A percentile compares a stretch with the other conserved stretches of the same genome.
Conservation (phyloP, 805 yeast species). For the Starmerella sirachaensis region DNA sequence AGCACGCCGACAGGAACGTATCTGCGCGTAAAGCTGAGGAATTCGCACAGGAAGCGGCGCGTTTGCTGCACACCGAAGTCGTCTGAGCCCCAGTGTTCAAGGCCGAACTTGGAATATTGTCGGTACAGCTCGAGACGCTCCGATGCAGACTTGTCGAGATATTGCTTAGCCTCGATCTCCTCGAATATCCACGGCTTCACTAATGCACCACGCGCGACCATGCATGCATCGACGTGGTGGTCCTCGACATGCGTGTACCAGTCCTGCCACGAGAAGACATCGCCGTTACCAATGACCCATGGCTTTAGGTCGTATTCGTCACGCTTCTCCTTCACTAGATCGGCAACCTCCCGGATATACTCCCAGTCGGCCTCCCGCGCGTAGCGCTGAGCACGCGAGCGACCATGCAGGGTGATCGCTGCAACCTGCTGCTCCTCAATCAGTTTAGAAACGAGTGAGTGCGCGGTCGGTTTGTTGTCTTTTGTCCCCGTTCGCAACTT, state of each 20-base stretch:
- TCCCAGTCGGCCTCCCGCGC: conserved; percentile 89
- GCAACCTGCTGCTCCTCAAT: conserved; percentile 72
- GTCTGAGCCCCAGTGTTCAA: conserved; percentile 97
- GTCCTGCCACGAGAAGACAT: conserved; percentile 72
- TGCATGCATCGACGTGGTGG: conserved; percentile 75
- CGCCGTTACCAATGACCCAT: conserved; percentile 91
- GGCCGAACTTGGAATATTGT: conserved; percentile 63
- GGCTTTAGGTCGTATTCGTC: conserved; percentile 54
- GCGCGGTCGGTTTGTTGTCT: conserved; percentile 83
- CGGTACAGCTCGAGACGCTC: conserved; percentile 72
- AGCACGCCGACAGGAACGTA: conserved; percentile 89
- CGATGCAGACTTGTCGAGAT: conserved; percentile 77
- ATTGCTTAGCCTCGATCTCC: conserved; percentile 80
- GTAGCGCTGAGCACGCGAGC: conserved; percentile 92
- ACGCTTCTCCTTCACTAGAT: conserved; percentile 45
- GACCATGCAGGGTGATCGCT: conserved; percentile 88
- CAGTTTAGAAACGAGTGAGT: conserved; percentile 54
- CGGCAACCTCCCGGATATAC: conserved; percentile 65
- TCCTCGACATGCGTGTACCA: conserved; percentile 64
- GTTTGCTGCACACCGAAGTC: conserved; percentile 83
- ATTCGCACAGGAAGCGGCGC: conserved; percentile 87
- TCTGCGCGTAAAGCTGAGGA: conserved; percentile 83
- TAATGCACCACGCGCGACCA: conserved; percentile 96
- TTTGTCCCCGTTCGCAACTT: conserved; percentile 86
- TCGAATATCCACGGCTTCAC: conserved; percentile 99